Conservation (phyloP, 2,329 filamentous ascomycete species). For the Aspergillus pseudonomiae region DNA sequence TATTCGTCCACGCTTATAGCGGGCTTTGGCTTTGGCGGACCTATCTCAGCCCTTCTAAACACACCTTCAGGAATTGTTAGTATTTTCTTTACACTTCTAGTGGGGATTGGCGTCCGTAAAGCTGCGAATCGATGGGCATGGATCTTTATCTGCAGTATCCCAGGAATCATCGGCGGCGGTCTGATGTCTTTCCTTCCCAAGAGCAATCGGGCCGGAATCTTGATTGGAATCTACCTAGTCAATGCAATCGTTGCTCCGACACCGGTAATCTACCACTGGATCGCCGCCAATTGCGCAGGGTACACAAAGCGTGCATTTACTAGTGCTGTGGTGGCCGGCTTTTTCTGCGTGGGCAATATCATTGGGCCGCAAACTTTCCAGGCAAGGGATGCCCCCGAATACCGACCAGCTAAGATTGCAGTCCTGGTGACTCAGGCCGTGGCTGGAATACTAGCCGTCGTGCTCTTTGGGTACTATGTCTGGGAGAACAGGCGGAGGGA, state of each 20-base stretch:
- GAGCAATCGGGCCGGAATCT: slow-evolving; percentile 44
- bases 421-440: slow-evolving; percentile 42
- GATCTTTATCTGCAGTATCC: slow-evolving; percentile 48
- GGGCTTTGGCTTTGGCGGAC: slow-evolving; percentile 47
- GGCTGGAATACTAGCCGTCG: slow-evolving; percentile 31
- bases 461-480: slow-evolving; percentile 32
- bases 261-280: slow-evolving; percentile 51
- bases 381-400: slow-evolving; percentile 46
- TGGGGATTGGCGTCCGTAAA: slow-evolving; percentile 45
- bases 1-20: slow-evolving; percentile 49
- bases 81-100: slow-evolving; percentile 46
- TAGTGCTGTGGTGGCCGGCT: slow-evolving; percentile 49
- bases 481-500: slow-evolving; percentile 37
- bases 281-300: slow-evolving; percentile 52
- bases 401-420: slow-evolving; percentile 45
- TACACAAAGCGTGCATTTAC: slow-evolving; percentile 55
- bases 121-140: slow-evolving; percentile 45
- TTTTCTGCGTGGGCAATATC: slow-evolving; percentile 49
- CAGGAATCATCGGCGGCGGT: slow-evolving; percentile 50
- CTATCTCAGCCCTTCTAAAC: slow-evolving; percentile 49
- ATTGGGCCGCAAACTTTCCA: slow-evolving; percentile 31
- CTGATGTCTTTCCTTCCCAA: slow-evolving; percentile 41
- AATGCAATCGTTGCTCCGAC: slow-evolving; percentile 48
- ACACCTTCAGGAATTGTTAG: slow-evolving; percentile 48
- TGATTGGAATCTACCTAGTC: slow-evolving; percentile 50